Evolutionary conservation across 306 rosid species (phyloP).

Genomic region (Citrullus colocynthis): DNA sequence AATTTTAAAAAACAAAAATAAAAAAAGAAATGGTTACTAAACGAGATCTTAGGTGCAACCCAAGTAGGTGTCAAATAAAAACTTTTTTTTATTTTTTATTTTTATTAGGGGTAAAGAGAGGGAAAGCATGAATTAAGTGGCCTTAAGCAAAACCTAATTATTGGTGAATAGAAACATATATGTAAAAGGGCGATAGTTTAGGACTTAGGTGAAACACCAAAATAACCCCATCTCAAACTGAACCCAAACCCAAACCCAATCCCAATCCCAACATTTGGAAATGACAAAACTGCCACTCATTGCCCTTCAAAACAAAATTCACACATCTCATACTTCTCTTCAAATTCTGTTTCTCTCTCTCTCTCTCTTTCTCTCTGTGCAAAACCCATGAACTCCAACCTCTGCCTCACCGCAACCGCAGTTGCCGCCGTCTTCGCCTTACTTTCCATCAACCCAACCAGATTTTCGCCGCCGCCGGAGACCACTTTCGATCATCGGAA

Average conservation of each 20-base stretch:
- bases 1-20: too few relatives aligned
- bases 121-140: too few relatives aligned
- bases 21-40: too few relatives aligned
- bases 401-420: conserved; percentile 9
- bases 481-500: background rate
- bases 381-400: conserved; percentile 6
- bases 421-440: conserved; percentile 11
- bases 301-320: background rate
- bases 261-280: background rate
- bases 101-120: too few relatives aligned
- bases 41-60: too few relatives aligned
- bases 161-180: too few relatives aligned
- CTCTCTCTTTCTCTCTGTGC: background rate
- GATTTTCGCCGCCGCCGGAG: background rate
- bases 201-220: background rate
- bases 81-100: too few relatives aligned
- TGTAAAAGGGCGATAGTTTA: too few relatives aligned
- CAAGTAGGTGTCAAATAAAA: too few relatives aligned
- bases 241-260: background rate
- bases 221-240: background rate
- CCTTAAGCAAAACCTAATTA: too few relatives aligned
- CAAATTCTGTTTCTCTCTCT: background rate
- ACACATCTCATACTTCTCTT: background rate
- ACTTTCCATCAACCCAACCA: background rate
- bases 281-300: background rate